These are phyloP conservation scores for Boletus tylopilopsis DNA, from an alignment of 768 basidiomycete genomes.

Conservation along the genomic window DNA sequence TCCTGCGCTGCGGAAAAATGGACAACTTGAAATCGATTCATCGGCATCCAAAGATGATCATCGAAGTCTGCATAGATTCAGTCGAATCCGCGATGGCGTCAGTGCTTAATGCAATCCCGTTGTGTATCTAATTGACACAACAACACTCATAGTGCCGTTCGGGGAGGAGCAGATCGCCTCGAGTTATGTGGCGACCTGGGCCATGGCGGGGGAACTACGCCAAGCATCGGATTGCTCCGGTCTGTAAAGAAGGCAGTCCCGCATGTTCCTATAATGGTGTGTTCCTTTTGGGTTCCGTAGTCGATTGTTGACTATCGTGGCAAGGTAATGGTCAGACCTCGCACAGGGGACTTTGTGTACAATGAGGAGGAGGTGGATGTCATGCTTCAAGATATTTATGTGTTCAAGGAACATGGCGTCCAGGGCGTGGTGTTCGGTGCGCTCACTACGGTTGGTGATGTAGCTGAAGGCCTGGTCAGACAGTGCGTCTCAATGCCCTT, in stretches of 20 bases:
- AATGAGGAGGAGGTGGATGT: conserved; percentile 59
- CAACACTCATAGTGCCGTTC: conserved; percentile 49
- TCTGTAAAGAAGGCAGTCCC: conserved; percentile 48
- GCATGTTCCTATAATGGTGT: conserved; percentile 70
- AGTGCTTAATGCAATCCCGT: conserved; percentile 21
- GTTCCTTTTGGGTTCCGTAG: conserved; percentile 10
- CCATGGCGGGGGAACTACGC: conserved; percentile 78
- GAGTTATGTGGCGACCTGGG: conserved; percentile 71
- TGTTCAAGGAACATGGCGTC: conserved; percentile 54
- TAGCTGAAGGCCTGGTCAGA: conserved; percentile 58
- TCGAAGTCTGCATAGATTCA: conserved; percentile 78
- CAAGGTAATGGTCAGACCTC: conserved; percentile 78
- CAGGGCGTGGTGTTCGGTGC: conserved; percentile 67
- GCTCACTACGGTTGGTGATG: conserved; percentile 50
- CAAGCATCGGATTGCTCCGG: conserved; percentile 69
- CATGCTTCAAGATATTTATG: conserved; percentile 69
- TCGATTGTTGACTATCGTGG: neutral
- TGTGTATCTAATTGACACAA: conserved; percentile 5
- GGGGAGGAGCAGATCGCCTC: conserved; percentile 71
- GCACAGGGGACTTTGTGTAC: conserved; percentile 78
- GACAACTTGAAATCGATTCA: neutral
- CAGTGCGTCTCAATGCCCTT: conserved; percentile 25
- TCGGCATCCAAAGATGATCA: conserved; percentile 7
- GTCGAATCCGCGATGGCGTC: conserved; percentile 66
- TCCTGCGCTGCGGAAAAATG: conserved; percentile 3